Evolutionary conservation across 352 stramenopile genomes (phyloP).

Genomic region (Phytopythium chamaehyphon): DNA sequence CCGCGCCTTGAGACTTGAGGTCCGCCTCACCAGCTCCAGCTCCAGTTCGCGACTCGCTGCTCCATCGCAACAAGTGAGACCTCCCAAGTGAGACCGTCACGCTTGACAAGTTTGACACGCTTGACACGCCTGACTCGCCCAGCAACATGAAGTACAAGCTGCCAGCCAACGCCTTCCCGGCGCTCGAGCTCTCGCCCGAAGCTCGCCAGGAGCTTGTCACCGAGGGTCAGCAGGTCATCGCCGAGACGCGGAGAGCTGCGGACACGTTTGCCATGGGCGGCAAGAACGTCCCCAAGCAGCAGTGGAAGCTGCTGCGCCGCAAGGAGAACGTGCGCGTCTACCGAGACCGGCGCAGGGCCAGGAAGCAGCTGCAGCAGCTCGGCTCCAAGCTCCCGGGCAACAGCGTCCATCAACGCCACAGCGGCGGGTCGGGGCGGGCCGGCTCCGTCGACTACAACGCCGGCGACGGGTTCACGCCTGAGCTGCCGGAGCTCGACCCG

Average conservation of each 20-base stretch:
- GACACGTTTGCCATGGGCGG: conserved; percentile 4
- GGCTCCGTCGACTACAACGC: conserved; percentile 3
- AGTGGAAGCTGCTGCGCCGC: conserved; percentile 29
- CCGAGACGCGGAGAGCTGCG: conserved; percentile 5
- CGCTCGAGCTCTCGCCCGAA: conserved; percentile 5
- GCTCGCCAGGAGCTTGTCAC: not conserved
- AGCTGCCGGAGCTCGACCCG: conserved; percentile 8
- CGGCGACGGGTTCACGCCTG: conserved; percentile 6
- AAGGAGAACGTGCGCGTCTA: conserved; percentile 33
- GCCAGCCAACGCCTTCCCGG: conserved; percentile 2
- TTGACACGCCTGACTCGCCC: too few species aligned
- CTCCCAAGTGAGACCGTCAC: too few species aligned
- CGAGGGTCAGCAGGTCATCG: conserved; percentile 6
- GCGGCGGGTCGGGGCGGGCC: not conserved
- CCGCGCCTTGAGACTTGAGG: not conserved
- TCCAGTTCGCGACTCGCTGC: conserved; percentile 3
- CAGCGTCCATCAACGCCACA: conserved; percentile 2
- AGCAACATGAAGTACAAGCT: conserved; percentile 9
- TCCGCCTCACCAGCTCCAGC: not conserved
- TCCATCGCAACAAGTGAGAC: too few species aligned
- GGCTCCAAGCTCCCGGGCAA: not conserved
- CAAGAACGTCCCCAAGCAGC: conserved; percentile 5
- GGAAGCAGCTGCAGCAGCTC: not conserved
- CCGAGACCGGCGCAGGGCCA: conserved; percentile 17
- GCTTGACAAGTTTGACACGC: too few species aligned